phyloP scores from a whole-genome alignment of 441 rosid genomes.

The Adansonia gregorii region DNA sequence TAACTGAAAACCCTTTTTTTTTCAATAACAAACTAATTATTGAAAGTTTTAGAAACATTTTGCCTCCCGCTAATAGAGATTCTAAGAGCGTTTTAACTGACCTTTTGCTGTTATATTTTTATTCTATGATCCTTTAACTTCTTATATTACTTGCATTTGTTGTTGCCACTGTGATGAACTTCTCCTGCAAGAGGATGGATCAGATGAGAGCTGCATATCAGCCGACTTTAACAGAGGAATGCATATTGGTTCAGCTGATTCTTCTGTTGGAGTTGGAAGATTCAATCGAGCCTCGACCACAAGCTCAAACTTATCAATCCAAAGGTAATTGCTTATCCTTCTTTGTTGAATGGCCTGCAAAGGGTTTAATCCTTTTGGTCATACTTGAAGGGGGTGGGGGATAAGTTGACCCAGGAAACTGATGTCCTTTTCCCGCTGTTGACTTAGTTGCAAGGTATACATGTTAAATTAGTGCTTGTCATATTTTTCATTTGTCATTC shows the following conservation, averaged over 20 bases:
- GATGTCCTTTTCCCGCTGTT: neutral
- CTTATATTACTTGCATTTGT: constrained; percentile 24
- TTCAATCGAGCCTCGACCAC: constrained; percentile 43
- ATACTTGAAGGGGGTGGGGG: neutral
- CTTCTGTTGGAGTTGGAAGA: constrained; percentile 50
- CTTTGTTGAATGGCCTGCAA: neutral
- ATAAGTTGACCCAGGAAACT: neutral
- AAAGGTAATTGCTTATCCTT: constrained; percentile 55
- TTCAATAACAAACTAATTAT: neutral
- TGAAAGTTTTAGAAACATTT: neutral
- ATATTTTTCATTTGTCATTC: neutral
- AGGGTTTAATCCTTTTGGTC: neutral
- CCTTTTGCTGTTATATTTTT: neutral
- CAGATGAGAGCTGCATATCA: constrained; percentile 56
- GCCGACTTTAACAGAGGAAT: constrained; percentile 71
- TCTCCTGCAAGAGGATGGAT: constrained; percentile 86
- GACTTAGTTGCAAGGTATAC: constrained; percentile 9
- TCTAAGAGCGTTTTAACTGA: neutral
- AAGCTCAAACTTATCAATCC: constrained; percentile 52
- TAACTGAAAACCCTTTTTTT: neutral
- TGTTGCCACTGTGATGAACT: constrained; percentile 74
- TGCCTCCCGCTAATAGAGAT: neutral
- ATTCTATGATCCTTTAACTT: constrained; percentile 20
- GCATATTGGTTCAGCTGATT: constrained; percentile 67
- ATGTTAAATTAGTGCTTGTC: neutral